Evolutionary conservation across 495 filamentous ascomycete genomes (phyloP), one percentile per base, ranked within the genome.

Genomic region (Tricharina praecox): DNA sequence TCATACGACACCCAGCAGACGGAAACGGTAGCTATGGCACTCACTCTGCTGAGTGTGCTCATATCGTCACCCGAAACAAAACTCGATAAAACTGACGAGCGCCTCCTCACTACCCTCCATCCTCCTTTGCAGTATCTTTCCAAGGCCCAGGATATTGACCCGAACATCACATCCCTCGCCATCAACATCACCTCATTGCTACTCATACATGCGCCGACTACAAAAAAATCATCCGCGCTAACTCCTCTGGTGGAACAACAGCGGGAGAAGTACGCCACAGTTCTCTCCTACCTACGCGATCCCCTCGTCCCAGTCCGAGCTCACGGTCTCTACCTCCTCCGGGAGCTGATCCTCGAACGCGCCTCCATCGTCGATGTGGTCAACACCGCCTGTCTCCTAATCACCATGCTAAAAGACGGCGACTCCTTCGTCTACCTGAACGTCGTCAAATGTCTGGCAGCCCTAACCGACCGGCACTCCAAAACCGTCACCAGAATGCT

Each of bases 381-480:
- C 0, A 71, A 74, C 13, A 78, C 79, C 1, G 59, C 81, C 2
- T 70, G 77, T 1, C 70, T 87, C 0, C 67, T 85, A 4, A 67
- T 81, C 1, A 75, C 74, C 0, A 66, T 85, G 4, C 67, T 86
- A 3, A 72, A 71, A 39, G 78, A 82, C 50, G 67, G 68, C 23
- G 83, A 88, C 39, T 79, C 82, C 50, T 88, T 78, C 58, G 74
- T 85, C 46, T 83, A 83, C 52, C 66, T 85, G 3, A 52, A 75
- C 28, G 73, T 74, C 18, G 76, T 85, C 53, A 77, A 79, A 46
- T 65, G 79, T 1, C 73, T 85, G 44, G 72, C 74, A 0, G 72
- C 71, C n/a, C 62, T 88, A 7, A 73, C 79, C 2, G 66, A 70
- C 33, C 64, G 65, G 13, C 82, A 88, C 52, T 75, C 81, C 1